Evolutionary conservation across 495 filamentous ascomycete genomes (phyloP), one percentile per base, ranked within the genome.

Genomic region (Wilcoxina mikolae): DNA sequence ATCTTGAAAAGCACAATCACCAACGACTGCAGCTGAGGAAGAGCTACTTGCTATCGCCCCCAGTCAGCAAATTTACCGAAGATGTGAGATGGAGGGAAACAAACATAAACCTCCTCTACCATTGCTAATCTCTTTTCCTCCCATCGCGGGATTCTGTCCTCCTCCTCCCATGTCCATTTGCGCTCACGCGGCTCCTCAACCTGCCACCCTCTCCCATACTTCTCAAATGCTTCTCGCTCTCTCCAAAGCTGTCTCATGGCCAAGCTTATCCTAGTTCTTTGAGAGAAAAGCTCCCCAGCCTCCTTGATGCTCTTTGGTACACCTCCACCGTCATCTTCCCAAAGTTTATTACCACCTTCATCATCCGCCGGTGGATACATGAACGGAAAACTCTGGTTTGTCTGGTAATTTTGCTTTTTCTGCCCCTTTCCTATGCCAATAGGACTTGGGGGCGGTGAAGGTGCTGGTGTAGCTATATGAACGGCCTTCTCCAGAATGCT

Each of bases 351-450:
- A 3, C 89, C 91, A 51, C 90, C 88, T 61, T 88, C 91, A 67
- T 28, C 39, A 10, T 45, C 51, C 18, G 56, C 69, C 1, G 91
- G 89, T 2, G 91, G 93, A 61, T 96, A 98, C 71, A 98, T 79
- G 60, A 98, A 95, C 0, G 91, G 91, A 59, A 98, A 98, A 60
- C 94, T 89, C 58, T 98, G 91, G 65, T 98, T 98, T 0, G 91
- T 98, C 67, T 98, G 91, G 65, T 96, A 98, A 55, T 96, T 98
- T 58, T 96, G 93, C 63, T 98, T 98, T 71, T 98, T 98, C 15
- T 83, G 87, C 42, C 83, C 85, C 67, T 98, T 98, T 33, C 88
- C 87, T 3, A 84, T 81, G 0, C 79, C 81, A 2, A 82, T 84
- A 2, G 91, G 93, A 4, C 88, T 94, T 10, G 91, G 91, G 0